phyloP scores from a whole-genome alignment of 768 basidiomycete species.

The Infundibulicybe gibba region DNA sequence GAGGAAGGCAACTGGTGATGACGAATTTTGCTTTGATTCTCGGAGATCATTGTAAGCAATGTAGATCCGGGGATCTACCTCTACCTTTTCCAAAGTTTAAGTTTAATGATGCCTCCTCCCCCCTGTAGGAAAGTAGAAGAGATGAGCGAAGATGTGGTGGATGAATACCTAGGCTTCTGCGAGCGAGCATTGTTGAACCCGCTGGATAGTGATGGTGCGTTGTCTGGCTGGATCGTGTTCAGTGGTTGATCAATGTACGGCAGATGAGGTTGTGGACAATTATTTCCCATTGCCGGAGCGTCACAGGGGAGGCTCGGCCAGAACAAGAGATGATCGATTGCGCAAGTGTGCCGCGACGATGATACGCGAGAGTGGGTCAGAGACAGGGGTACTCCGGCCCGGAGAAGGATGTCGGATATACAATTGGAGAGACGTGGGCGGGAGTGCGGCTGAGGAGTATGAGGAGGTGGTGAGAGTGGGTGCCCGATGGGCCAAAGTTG shows the following conservation, averaged over 20 bases:
- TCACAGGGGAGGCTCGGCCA: not conserved
- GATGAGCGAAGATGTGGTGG: constrained; percentile 46
- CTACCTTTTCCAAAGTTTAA: constrained; percentile 8
- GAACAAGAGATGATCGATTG: not conserved
- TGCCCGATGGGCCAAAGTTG: constrained; percentile 53
- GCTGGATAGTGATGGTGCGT: constrained; percentile 20
- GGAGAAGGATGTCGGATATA: constrained; percentile 66
- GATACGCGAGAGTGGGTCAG: not conserved
- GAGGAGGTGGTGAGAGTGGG: constrained; percentile 47
- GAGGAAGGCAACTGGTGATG: constrained; percentile 31
- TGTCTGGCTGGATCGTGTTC: constrained; percentile 10
- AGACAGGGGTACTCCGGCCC: constrained; percentile 29
- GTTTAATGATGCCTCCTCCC: constrained; percentile 1
- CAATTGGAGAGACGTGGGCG: constrained; percentile 62
- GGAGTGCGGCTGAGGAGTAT: constrained; percentile 50
- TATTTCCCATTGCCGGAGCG: constrained; percentile 31
- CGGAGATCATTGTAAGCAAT: constrained; percentile 41
- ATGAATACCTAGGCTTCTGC: constrained; percentile 67
- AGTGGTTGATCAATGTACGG: constrained; percentile 4
- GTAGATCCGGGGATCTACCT: not conserved
- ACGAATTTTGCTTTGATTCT: constrained; percentile 30
- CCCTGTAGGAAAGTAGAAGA: constrained; percentile 49
- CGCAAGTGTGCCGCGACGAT: constrained; percentile 9
- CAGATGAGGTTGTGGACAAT: constrained; percentile 24
- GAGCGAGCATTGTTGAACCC: constrained; percentile 43